Conservation (phyloP, 1,284 basidiomycete genomes). For the Malassezia globosa region DNA sequence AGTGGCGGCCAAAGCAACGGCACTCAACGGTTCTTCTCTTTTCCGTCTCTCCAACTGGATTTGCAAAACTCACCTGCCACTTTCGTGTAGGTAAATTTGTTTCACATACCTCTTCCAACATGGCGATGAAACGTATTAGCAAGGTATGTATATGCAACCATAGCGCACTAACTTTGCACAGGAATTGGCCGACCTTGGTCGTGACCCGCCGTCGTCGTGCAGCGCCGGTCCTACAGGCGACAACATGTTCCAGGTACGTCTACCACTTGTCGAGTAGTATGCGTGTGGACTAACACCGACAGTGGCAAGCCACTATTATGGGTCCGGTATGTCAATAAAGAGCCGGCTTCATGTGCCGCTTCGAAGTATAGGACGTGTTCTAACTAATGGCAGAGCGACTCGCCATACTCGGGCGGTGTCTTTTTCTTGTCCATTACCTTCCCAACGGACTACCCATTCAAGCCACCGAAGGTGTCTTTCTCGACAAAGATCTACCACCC, state of each 20-base stretch:
- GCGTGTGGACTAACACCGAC: not conserved
- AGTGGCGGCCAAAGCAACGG: no score
- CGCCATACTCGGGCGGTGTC: slow-evolving; percentile 40
- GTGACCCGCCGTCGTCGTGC: slow-evolving; percentile 46
- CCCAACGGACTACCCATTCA: slow-evolving; percentile 49
- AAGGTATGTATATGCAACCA: slow-evolving; percentile 24
- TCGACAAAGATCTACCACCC: slow-evolving; percentile 98
- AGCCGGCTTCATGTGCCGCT: no score
- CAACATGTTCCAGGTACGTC: slow-evolving; percentile 45
- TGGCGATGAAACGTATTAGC: slow-evolving; percentile 47
- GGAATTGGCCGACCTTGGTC: slow-evolving; percentile 45
- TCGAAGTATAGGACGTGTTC: no score
- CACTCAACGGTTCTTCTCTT: no score
- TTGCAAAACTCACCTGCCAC: no score
- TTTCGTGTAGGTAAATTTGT: no score
- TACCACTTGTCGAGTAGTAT: not conserved
- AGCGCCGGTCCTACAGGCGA: slow-evolving; percentile 45
- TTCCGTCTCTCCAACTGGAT: no score
- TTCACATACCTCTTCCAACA: no score
- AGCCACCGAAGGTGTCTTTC: slow-evolving; percentile 95
- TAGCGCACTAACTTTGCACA: slow-evolving; percentile 1
- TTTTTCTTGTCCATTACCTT: slow-evolving; percentile 58
- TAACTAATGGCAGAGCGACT: slow-evolving; percentile 21
- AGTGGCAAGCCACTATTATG: slow-evolving; percentile 48
- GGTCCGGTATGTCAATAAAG: slow-evolving; percentile 29